Evolutionary conservation across 2,329 filamentous ascomycete genomes (phyloP).

Genomic region (Trichoderma sp.): DNA sequence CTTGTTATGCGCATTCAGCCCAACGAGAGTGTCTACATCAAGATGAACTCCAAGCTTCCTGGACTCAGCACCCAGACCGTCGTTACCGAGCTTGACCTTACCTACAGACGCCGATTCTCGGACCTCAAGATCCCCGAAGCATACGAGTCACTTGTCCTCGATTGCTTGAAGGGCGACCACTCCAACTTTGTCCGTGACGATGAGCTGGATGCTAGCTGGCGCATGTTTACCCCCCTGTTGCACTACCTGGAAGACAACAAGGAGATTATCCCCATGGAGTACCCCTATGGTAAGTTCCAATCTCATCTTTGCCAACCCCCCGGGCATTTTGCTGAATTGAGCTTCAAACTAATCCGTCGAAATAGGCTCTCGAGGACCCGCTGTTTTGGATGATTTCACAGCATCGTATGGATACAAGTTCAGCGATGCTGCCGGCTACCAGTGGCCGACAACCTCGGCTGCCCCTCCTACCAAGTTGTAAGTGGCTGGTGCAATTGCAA

Average conservation of each 20-base stretch:
- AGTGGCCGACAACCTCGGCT: conserved; percentile 81
- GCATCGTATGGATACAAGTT: conserved; percentile 99
- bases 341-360: conserved; percentile 23
- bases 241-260: conserved; percentile 99
- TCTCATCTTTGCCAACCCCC: neutral
- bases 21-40: conserved; percentile 99
- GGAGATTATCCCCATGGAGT: conserved; percentile 99
- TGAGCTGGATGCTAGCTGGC: conserved; percentile 96
- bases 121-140: conserved; percentile 99
- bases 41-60: conserved; percentile 99
- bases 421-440: conserved; percentile 91
- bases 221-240: conserved; percentile 94
- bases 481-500: conserved; percentile 36
- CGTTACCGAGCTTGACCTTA: conserved; percentile 95
- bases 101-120: conserved; percentile 96
- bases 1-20: conserved; percentile 98
- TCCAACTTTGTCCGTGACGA: conserved; percentile 98
- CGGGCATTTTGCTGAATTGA: neutral
- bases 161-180: conserved; percentile 97
- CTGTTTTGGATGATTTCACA: conserved; percentile 96
- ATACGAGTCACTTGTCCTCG: conserved; percentile 95
- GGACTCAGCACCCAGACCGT: conserved; percentile 99
- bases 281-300: conserved; percentile 81
- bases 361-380: conserved; percentile 88
- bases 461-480: conserved; percentile 73